Evolutionary conservation across 805 yeast genomes (phyloP), one percentile per base, ranked within the genome.

Genomic region (Yarrowia sp.): DNA sequence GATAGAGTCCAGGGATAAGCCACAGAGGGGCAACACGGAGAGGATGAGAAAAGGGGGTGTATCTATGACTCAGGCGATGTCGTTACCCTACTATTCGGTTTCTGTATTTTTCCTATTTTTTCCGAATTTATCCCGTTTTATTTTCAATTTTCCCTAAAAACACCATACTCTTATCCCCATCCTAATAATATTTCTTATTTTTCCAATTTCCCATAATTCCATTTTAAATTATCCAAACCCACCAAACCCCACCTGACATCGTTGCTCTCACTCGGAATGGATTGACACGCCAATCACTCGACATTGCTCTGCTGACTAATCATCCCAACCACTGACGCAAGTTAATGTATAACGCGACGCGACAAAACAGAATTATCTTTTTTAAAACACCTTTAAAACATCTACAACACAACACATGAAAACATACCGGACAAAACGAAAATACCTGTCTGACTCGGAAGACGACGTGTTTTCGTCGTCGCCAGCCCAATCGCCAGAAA

Each of bases 401-500:
- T n/a, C n/a, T n/a, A n/a, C n/a, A n/a, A n/a, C 16, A 11, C 46
- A 26, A n/a, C 46, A 14, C 51, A 58, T 58, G 63, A 58, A 32
- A 22, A 58, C 49, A 17, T 58, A 30, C 41, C 28, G 40, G 8
- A n/a, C 51, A 4, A 58, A 58, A n/a, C 30, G 63, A 30, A 32
- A 32, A 21, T 58, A 58, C 51, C 63, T 43, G 36, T 58, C 63
- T 10, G 63, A 58, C 40, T 58, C 63, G 28, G 63, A 58, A 21
- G 49, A 41, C 33, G 63, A 58, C 22, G 51, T 41, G 30, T 41
- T 41, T 19, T 58, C 51, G n/a, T 58, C 63, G n/a, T 41, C 49
- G 12, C 63, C 49, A 5, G 2, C 30, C 2, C 38, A 4, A 5
- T 41, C 63, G 12, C 63, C 63, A 1, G 32, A 41, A 41, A 58